phyloP scores from a whole-genome alignment of 441 rosid genomes.

The Erysimum pusillum region DNA sequence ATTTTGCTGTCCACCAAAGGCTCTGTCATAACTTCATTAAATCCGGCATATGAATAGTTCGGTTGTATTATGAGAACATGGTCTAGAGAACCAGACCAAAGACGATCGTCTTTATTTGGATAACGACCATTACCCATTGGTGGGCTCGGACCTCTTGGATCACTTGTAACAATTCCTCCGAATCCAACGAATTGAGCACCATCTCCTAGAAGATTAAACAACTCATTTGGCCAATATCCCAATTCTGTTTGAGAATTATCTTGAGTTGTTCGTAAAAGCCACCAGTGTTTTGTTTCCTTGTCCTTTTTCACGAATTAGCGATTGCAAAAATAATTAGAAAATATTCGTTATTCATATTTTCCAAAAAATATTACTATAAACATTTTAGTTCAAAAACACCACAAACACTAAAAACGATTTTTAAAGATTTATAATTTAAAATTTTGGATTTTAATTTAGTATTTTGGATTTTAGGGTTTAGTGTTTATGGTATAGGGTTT shows the following conservation, averaged over 20 bases:
- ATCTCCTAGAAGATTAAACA: background rate
- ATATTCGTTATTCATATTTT: too few species aligned
- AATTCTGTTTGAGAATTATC: background rate
- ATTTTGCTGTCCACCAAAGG: background rate
- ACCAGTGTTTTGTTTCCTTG: background rate
- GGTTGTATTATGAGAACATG: background rate
- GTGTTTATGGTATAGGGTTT: too few species aligned
- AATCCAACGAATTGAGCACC: background rate
- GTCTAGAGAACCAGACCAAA: background rate
- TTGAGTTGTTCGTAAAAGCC: background rate
- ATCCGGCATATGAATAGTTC: background rate
- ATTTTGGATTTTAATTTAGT: too few species aligned
- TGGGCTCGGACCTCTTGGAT: background rate
- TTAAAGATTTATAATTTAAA: too few species aligned
- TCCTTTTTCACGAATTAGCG: background rate
- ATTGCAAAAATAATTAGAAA: background rate
- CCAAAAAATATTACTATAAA: too few species aligned
- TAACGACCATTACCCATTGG: background rate
- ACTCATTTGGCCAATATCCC: slow-evolving; percentile 8
- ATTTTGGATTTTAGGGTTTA: too few species aligned
- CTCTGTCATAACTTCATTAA: background rate
- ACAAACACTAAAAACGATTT: too few species aligned
- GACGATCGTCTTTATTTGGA: background rate
- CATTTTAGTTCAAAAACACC: too few species aligned
- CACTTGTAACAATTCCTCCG: background rate